These are phyloP conservation scores for Alternaria sp. DNA, from an alignment of 2,329 filamentous ascomycete genomes.

Conservation along the genomic window DNA sequence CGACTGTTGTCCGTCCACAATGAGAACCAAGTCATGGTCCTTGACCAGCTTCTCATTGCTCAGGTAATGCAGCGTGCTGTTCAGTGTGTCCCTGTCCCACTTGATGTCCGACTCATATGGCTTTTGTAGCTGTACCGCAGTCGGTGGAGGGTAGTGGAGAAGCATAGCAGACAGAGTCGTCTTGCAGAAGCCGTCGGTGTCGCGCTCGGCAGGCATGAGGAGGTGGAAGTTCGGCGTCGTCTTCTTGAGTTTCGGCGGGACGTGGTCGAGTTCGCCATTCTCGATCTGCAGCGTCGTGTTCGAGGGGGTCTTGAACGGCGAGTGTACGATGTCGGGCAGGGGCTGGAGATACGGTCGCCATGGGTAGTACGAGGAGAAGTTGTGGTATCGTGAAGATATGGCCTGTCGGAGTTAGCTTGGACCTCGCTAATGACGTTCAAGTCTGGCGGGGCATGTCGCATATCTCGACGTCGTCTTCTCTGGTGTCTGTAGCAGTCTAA, in stretches of 20 bases:
- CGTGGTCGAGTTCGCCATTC: constrained; percentile 34
- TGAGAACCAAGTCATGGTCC: constrained; percentile 66
- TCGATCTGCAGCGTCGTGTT: constrained; percentile 44
- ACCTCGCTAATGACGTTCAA: not conserved
- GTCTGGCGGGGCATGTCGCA: not conserved
- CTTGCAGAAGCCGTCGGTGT: constrained; percentile 61
- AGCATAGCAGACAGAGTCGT: constrained; percentile 63
- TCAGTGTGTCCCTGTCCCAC: constrained; percentile 54
- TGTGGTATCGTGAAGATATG: constrained; percentile 34
- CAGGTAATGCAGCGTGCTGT: constrained; percentile 57
- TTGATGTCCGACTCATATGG: constrained; percentile 27
- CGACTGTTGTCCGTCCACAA: constrained; percentile 68
- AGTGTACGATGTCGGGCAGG: constrained; percentile 30
- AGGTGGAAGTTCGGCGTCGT: constrained; percentile 59
- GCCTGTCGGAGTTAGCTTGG: constrained; percentile 20
- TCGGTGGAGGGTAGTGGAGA: constrained; percentile 65
- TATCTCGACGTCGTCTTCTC: not conserved
- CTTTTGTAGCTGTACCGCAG: constrained; percentile 56
- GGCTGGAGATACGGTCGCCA: constrained; percentile 38
- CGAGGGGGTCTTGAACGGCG: constrained; percentile 40
- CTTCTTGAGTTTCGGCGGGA: constrained; percentile 40
- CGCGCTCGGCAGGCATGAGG: constrained; percentile 58
- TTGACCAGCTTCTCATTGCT: constrained; percentile 55
- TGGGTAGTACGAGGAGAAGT: constrained; percentile 33
- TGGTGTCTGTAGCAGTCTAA: not conserved